A percentile compares a stretch with the other conserved stretches of the same genome.
These are phyloP conservation scores for Alternaria arborescens DNA, from an alignment of 2,329 filamentous ascomycete genomes.

Conservation along the genomic window DNA sequence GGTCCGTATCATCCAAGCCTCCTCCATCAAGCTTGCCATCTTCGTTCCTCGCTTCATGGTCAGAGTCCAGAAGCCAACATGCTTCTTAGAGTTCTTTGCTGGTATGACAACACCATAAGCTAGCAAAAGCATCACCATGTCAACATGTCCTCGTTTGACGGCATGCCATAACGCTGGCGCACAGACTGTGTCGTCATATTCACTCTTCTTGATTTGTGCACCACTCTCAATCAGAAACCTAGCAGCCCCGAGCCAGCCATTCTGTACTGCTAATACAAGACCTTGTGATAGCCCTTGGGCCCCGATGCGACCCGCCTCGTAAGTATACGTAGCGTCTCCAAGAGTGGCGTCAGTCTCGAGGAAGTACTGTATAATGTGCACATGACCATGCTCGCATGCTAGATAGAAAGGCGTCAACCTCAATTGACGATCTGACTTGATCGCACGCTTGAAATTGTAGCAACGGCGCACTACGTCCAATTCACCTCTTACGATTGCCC, in stretches of 20 bases:
- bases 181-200: not conserved
- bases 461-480: not conserved
- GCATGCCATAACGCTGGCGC: not conserved
- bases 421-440: not conserved
- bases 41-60: not conserved
- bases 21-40: not conserved
- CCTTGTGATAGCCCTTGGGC: not conserved
- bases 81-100: not conserved
- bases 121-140: conserved; percentile 2
- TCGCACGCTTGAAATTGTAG: not conserved
- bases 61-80: not conserved
- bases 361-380: not conserved
- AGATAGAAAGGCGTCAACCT: not conserved
- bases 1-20: not conserved
- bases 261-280: not conserved
- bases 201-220: not conserved
- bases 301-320: not conserved
- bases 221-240: not conserved
- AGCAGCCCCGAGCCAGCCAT: not conserved
- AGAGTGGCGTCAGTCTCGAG: not conserved
- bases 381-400: not conserved
- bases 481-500: not conserved
- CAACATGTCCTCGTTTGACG: not conserved
- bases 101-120: conserved; percentile 1
- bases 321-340: not conserved